phyloP scores from a whole-genome alignment of 352 stramenopile species.

The Pythium volutum region DNA sequence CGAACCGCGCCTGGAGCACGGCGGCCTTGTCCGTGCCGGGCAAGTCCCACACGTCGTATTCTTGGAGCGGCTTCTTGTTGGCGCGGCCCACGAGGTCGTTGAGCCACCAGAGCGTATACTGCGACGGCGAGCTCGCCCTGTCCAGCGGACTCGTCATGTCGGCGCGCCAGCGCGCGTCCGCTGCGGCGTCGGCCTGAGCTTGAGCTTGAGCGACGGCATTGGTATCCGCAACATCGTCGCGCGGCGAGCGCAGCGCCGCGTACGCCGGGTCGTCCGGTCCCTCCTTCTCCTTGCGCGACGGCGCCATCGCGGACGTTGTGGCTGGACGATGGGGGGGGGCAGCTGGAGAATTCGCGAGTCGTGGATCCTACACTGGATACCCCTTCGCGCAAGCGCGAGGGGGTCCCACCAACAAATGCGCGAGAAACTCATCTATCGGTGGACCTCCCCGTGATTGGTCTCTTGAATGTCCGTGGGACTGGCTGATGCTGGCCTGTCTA shows the following conservation, averaged over 20 bases:
- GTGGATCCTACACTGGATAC: neutral
- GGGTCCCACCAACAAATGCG: no score
- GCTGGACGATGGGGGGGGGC: neutral
- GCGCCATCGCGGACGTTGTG: neutral
- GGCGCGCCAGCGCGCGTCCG: conserved; percentile 7
- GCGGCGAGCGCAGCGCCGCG: conserved; percentile 12
- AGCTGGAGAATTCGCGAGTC: neutral
- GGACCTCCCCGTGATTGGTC: neutral
- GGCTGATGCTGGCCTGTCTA: no score
- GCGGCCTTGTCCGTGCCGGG: conserved; percentile 20
- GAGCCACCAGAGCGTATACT: conserved; percentile 27
- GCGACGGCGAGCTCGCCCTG: conserved; percentile 10
- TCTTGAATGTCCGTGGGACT: neutral
- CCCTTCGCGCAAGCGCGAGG: no score
- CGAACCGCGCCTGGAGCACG: conserved; percentile 28
- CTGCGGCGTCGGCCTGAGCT: neutral
- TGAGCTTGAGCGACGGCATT: neutral
- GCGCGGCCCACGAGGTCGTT: conserved; percentile 13
- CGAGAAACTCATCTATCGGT: no score
- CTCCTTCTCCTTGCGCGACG: neutral
- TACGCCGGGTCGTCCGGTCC: conserved; percentile 5
- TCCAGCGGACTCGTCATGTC: conserved; percentile 16
- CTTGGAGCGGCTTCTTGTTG: conserved; percentile 22
- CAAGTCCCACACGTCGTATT: conserved; percentile 35
- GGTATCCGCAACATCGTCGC: neutral